Percentiles rank a stretch among this genome's conserved stretches.
Conservation (phyloP, 495 filamentous ascomycete species). For the Podospora anserina region DNA sequence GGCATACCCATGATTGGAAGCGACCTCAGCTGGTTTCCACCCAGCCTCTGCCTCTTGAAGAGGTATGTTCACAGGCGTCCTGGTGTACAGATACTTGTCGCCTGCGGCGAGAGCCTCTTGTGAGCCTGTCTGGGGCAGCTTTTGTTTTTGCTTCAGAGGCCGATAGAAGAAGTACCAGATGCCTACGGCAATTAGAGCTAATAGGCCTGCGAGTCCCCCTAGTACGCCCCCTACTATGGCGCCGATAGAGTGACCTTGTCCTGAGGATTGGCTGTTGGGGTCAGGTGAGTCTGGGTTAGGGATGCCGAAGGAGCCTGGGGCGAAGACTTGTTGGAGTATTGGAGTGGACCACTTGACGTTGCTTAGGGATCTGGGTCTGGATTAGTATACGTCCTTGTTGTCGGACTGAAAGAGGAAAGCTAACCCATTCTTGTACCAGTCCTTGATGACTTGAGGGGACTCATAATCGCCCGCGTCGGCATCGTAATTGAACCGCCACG, state of each 20-base stretch:
- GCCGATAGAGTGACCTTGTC: not conserved
- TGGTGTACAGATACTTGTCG: not conserved
- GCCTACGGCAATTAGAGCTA: not conserved
- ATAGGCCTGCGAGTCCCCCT: not conserved
- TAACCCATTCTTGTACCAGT: not conserved
- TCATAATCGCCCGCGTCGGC: not conserved
- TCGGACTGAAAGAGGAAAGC: not conserved
- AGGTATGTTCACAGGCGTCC: not conserved
- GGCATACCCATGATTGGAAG: not conserved
- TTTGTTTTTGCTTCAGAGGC: not conserved
- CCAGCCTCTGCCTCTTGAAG: not conserved
- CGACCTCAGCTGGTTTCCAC: not conserved
- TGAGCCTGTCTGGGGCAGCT: not conserved
- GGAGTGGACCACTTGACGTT: not conserved
- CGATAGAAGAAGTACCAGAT: not conserved
- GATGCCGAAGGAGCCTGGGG: not conserved
- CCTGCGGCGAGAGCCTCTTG: not conserved
- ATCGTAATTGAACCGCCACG: not conserved
- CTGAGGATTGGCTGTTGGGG: not conserved
- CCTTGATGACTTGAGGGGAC: not conserved
- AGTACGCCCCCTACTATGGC: not conserved
- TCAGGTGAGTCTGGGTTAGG: not conserved
- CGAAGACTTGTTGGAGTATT: conserved; percentile 2
- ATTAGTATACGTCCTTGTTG: not conserved
- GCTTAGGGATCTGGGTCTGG: not conserved